Evolutionary conservation across 2,329 filamentous ascomycete species (phyloP).

Genomic region (Madurella fahalii): DNA sequence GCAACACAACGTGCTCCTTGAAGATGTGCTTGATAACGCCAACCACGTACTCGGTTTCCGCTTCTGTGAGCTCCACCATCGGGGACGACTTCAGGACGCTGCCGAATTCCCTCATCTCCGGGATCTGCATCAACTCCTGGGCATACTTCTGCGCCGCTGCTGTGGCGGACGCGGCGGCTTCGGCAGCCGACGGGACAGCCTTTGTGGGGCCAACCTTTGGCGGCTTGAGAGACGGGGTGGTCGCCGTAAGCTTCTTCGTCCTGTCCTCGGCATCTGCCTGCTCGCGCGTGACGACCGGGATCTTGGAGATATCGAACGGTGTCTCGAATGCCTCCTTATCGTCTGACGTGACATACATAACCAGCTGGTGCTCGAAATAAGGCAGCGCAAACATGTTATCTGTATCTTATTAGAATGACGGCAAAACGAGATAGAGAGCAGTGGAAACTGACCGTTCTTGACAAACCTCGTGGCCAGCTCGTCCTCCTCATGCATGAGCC

Average conservation of each 20-base stretch:
- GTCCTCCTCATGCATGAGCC: constrained; percentile 88
- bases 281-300: constrained; percentile 91
- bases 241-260: constrained; percentile 93
- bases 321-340: constrained; percentile 78
- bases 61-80: constrained; percentile 86
- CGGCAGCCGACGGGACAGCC: constrained; percentile 62
- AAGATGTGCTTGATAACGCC: constrained; percentile 93
- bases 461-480: constrained; percentile 83
- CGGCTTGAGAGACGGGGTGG: constrained; percentile 89
- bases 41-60: constrained; percentile 96
- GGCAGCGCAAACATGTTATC: constrained; percentile 94
- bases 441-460: constrained; percentile 67
- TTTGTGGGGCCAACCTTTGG: constrained; percentile 77
- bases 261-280: constrained; percentile 94
- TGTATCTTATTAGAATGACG: constrained; percentile 37
- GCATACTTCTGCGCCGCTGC: constrained; percentile 85
- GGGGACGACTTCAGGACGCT: constrained; percentile 86
- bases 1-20: constrained; percentile 92
- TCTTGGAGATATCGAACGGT: constrained; percentile 85
- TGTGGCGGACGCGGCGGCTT: constrained; percentile 70
- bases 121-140: constrained; percentile 80
- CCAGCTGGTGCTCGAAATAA: constrained; percentile 93
- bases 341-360: constrained; percentile 93
- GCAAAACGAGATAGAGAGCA: neutral
- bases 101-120: constrained; percentile 87